Base-by-base conservation (phyloP, 2,329 filamentous ascomycete genomes). In the Aplosporella prunicola region DNA sequence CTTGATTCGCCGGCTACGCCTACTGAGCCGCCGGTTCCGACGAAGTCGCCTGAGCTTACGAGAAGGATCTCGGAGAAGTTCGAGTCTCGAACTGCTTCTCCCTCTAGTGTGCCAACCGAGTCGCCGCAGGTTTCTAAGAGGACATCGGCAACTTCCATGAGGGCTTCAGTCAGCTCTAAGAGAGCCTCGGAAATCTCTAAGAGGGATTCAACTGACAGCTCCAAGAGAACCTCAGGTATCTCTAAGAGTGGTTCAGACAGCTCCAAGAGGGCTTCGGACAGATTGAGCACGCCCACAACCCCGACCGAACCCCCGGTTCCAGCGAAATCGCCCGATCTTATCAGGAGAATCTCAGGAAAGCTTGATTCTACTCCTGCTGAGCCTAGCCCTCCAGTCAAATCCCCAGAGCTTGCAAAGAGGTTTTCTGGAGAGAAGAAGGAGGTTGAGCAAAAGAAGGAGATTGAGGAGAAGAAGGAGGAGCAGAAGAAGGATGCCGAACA, bases 261-360 rank as follows among this genome's bases (percentile, higher is more conserved):
- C n/a, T n/a, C n/a, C n/a, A 30, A 57, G 50, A n/a, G 22, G 46
- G 35, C 38, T n/a, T n/a, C n/a, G n/a, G n/a, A n/a, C n/a, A n/a
- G n/a, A n/a, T n/a, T n/a, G n/a, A n/a, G n/a, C n/a, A n/a, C n/a
- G n/a, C n/a, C n/a, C n/a, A n/a, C n/a, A n/a, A n/a, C n/a, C n/a
- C n/a, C n/a, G n/a, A n/a, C 43, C 3, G 52, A 54, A 35, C 52
- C 52, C 9, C 42, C 47, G 29, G 50, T 51, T 15, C 50, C 55
- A 17, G 49, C 49, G 3, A 58, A 58, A 42, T 56, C 53, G 10
- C 48, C 54, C 5, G 35, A 37, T 8, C 35, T 37, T n/a, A 20
- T 27, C 14, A 37, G n/a, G 28, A 29, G 48, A n/a, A 40, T 53
- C 10, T 36, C 33, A 9, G 33, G 33, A 14, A 35, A 35, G 26